phyloP scores from a whole-genome alignment of 1,139 yeast genomes.

The Candida mesenterica region DNA sequence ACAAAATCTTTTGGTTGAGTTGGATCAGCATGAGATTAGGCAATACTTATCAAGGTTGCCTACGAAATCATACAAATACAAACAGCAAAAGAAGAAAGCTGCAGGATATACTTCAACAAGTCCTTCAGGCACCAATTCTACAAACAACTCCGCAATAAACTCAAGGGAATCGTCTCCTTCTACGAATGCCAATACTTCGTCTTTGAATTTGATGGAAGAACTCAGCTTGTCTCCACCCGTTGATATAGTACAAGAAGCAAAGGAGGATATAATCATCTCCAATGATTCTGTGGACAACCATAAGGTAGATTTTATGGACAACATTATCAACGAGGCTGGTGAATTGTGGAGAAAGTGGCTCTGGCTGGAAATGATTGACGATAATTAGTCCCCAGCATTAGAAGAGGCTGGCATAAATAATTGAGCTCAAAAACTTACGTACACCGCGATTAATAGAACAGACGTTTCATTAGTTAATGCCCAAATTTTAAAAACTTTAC shows the following conservation, averaged over 20 bases:
- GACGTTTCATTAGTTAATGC: no score
- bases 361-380: conserved; percentile 66
- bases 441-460: no score
- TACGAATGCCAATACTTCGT: conserved; percentile 11
- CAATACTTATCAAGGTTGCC: conserved; percentile 67
- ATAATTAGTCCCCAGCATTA: conserved; percentile 19
- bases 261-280: conserved; percentile 26
- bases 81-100: conserved; percentile 24
- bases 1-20: conserved; percentile 73
- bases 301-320: conserved; percentile 61
- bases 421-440: no score
- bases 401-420: no score
- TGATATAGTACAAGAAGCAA: conserved; percentile 2
- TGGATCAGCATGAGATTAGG: conserved; percentile 86
- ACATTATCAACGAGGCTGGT: conserved; percentile 74
- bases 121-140: conserved; percentile 9
- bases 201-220: conserved; percentile 6
- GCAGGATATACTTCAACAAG: conserved; percentile 7
- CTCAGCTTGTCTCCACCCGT: conserved; percentile 5
- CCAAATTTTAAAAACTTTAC: no score
- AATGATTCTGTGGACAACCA: conserved; percentile 34
- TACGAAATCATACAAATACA: conserved; percentile 41
- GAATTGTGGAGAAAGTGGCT: conserved; percentile 88
- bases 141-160: conserved; percentile 9
- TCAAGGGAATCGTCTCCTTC: conserved; percentile 13